Base-by-base conservation (phyloP, 805 yeast species). In the Candida sphagnicola region DNA sequence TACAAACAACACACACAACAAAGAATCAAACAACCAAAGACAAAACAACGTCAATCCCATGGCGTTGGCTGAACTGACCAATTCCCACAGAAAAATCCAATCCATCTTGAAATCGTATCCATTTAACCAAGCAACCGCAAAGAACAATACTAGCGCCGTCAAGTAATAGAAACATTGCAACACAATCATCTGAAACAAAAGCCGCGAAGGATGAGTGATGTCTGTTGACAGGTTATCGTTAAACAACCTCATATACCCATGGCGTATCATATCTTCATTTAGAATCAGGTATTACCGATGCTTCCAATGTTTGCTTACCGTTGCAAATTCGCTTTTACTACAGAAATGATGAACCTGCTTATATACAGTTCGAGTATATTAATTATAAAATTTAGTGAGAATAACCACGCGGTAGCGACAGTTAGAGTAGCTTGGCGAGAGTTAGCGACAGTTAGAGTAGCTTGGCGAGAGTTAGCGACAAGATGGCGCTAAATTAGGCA, bases 11-110 rank as follows among this genome's bases (percentile, higher is more conserved):
- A 89, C 96, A 48, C 95, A 83, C 29, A 93, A 66, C 31, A 93
- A 70, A 0, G 96, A 73, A 56, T 85, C 95, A 35, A 88, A 59
- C 12, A 91, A 65, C 98, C 98, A 91, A 40, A 90, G 59, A 5
- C 77, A 57, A 25, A 82, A 75, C 31, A 91, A 61, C 0, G 85
- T 79, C 55, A 89, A 66, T 2, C 98, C 98, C 56, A 85, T 66
- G 1, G 95, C 79, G 54, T 86, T 88, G 35, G 82, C 85, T 43
- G 81, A 67, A 4, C 85, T 73, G 1, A 91, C 75, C 29, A 76
- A 62, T 44, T 78, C 77, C 95, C 96, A 90, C 35, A 88, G 80
- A 49, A 90, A 85, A 10, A 90, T 67, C 83, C 93, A 82, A 29
- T 66, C 77, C 15, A 83, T 54, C 5, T 75, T 63, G 62, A 87